Evolutionary conservation across 202 grass and related monocot genomes (phyloP).

Genomic region (Schoenoplectus tabernaemontani): DNA sequence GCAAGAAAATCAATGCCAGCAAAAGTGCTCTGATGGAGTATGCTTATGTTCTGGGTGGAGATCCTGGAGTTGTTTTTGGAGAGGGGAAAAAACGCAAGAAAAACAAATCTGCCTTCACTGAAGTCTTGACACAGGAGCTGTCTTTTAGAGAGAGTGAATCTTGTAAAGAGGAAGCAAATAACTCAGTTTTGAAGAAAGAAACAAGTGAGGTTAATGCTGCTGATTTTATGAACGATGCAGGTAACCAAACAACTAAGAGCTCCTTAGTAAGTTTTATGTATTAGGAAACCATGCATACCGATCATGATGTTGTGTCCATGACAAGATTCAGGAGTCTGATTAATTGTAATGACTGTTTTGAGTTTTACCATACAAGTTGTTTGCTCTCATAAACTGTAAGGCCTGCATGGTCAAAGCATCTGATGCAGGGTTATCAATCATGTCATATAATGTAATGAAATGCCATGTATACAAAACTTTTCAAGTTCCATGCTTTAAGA

Average conservation of each 20-base stretch:
- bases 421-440: not conserved
- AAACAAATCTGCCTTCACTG: not conserved
- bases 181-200: slow-evolving; percentile 8
- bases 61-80: slow-evolving; percentile 3
- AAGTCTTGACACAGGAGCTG: not conserved
- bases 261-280: not conserved
- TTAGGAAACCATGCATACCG: not conserved
- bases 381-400: not conserved
- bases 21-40: not conserved
- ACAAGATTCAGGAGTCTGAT: not conserved
- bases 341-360: not conserved
- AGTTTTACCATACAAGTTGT: not conserved
- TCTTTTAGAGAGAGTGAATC: not conserved
- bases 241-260: not conserved
- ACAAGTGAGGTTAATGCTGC: not conserved
- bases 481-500: not conserved
- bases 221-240: not conserved
- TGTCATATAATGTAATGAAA: not conserved
- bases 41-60: not conserved
- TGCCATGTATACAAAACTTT: not conserved
- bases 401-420: not conserved
- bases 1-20: not conserved
- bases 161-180: not conserved
- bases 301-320: not conserved
- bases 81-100: slow-evolving; percentile 21